Conservation (phyloP, 768 basidiomycete genomes). For the Termitomyces sp. region DNA sequence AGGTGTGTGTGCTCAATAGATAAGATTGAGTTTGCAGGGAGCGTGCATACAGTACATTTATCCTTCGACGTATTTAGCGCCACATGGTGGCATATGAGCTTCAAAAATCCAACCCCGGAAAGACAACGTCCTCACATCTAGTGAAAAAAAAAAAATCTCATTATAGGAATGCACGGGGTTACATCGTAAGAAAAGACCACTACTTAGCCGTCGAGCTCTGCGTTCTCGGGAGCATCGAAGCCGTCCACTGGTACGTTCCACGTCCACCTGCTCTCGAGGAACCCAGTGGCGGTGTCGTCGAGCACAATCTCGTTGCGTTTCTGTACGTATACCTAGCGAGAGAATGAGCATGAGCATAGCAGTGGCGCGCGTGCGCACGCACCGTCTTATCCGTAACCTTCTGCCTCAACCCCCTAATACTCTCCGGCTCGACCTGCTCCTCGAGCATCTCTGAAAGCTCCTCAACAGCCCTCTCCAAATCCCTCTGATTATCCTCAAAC, state of each 20-base stretch:
- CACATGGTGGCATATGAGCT: too few species aligned
- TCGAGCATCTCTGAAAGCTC: slow-evolving; percentile 92
- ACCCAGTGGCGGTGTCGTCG: slow-evolving; percentile 91
- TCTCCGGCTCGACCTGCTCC: slow-evolving; percentile 83
- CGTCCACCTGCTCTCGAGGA: slow-evolving; percentile 79
- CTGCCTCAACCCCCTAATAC: slow-evolving; percentile 77
- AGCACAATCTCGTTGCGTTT: slow-evolving; percentile 94
- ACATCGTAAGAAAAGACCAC: too few species aligned
- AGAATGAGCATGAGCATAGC: too few species aligned
- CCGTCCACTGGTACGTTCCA: slow-evolving; percentile 77
- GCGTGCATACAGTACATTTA: too few species aligned
- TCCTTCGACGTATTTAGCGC: too few species aligned
- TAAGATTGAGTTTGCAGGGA: too few species aligned
- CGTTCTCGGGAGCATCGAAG: slow-evolving; percentile 51
- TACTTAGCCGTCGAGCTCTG: slow-evolving; percentile 6
- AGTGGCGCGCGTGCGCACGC: slow-evolving; percentile 17
- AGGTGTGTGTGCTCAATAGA: too few species aligned
- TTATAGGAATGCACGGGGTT: too few species aligned
- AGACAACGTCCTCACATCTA: too few species aligned
- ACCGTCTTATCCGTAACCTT: slow-evolving; percentile 97
- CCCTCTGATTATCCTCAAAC: slow-evolving; percentile 96
- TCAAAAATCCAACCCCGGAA: too few species aligned
- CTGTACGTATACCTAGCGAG: slow-evolving; percentile 80
- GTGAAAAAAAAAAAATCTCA: too few species aligned
- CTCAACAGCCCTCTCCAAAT: slow-evolving; percentile 93